Base-by-base conservation (phyloP, 2,329 filamentous ascomycete genomes). In the Aspergillus texensis region DNA sequence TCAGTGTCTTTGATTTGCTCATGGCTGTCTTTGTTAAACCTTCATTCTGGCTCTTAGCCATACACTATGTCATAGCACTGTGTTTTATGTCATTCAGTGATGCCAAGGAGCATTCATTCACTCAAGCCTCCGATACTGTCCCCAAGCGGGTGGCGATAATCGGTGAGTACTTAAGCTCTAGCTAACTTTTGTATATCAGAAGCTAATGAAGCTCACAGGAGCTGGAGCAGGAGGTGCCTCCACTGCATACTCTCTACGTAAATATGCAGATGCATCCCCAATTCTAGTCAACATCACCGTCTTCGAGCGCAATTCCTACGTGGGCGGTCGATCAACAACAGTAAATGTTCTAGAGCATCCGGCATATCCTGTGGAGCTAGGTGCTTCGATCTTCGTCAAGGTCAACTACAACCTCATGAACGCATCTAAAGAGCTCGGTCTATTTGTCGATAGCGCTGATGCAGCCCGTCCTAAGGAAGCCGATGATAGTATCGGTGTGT, bases 141-240 rank as follows among this genome's bases (percentile, higher is more conserved):
- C 66, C 73, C 1, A 78, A 74, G 56, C 68, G 72, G 58, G 74
- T 79, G 21, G 77, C 77, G 61, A 65, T 79, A 52, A 75, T 79
- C 57, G 77, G 77, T 78, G 70, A 56, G 68, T 24, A 16, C 19
- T 14, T 26, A 14, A 21, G 45, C 39, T 36, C 39, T 52, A 61
- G 45, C 67, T 36, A 26, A 30, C 11, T 16, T 41, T 54, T 24
- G 34, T 55, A 36, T 36, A 39, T n/a, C n/a, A 39, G 10, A 24
- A 39, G 48, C 56, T 67, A 46, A 70, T 60, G 11, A 26, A 32
- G 4, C 5, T n/a, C 26, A 41, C 66, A 96, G 94, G 95, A 65
- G 94, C 94, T 69, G 95, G 95, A 54, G 90, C 95, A 50, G 94
- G 88, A 34, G 95, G 95, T 34, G 88, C 95, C 5, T 96, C 94